These are phyloP conservation scores for Trypanosomatidae sp. DNA, from an alignment of 208 protist genomes.

Conservation along the genomic window DNA sequence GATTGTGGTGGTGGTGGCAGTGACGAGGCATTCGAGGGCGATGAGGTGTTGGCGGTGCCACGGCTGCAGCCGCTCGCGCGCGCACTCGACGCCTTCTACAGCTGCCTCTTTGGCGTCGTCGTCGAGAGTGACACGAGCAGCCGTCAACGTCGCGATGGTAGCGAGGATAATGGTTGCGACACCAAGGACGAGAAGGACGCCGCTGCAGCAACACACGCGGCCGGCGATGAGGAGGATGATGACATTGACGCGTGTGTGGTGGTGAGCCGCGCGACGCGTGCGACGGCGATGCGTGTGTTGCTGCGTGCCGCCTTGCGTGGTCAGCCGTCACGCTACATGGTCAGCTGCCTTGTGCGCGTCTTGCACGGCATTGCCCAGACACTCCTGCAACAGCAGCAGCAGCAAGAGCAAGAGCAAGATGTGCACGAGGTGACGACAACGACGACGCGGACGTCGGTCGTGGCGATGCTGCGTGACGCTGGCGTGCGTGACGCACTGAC, in stretches of 20 bases:
- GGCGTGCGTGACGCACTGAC: conserved; percentile 14
- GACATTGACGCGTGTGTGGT: too few relatives aligned
- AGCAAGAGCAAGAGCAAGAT: conserved; percentile 13
- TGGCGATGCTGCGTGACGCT: conserved; percentile 12
- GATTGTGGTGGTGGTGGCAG: too few relatives aligned
- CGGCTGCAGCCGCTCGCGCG: background rate
- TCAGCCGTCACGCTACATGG: conserved; percentile 36
- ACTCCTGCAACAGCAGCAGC: too few relatives aligned
- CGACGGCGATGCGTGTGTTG: conserved; percentile 25
- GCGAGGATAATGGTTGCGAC: too few relatives aligned
- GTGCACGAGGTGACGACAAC: conserved; percentile 3
- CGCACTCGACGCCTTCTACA: background rate
- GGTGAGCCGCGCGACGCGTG: too few relatives aligned
- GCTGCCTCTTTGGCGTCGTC: too few relatives aligned
- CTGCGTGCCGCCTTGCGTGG: conserved; percentile 11
- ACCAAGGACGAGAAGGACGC: too few relatives aligned
- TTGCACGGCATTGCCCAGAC: conserved; percentile 32
- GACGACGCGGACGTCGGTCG: conserved; percentile 6
- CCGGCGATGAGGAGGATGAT: too few relatives aligned
- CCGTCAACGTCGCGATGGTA: too few relatives aligned
- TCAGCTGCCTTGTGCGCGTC: conserved; percentile 35
- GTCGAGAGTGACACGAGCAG: too few relatives aligned
- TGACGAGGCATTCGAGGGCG: too few relatives aligned
- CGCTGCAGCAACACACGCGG: too few relatives aligned
- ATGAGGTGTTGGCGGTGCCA: background rate